These are phyloP conservation scores for Fusarium zealandicum DNA, from an alignment of 2,329 filamentous ascomycete genomes.

Conservation along the genomic window DNA sequence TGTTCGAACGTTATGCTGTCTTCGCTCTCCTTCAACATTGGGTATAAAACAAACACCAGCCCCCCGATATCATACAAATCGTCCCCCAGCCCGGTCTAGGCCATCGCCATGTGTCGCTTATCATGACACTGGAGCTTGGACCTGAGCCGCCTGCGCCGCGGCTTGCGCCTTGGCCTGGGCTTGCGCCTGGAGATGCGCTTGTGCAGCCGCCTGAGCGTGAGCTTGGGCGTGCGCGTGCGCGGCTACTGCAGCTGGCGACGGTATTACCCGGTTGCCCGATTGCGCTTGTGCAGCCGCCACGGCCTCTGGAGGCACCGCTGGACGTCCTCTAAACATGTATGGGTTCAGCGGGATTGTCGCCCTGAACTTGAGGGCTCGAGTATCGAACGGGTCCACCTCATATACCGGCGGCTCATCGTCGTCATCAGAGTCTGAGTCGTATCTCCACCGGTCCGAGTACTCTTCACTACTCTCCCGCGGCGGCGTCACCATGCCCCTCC, in stretches of 20 bases:
- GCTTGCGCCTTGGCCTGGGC: conserved; percentile 34
- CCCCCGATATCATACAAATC: conserved; percentile 39
- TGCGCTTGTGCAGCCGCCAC: conserved; percentile 35
- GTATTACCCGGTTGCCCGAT: conserved; percentile 38
- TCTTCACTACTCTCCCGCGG: conserved; percentile 54
- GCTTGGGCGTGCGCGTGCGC: conserved; percentile 41
- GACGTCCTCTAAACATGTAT: conserved; percentile 51
- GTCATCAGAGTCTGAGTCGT: conserved; percentile 86
- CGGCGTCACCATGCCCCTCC: conserved; percentile 68
- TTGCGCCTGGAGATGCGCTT: conserved; percentile 39
- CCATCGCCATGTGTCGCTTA: background rate
- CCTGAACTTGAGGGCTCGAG: conserved; percentile 65
- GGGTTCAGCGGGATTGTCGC: conserved; percentile 63
- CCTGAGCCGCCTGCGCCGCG: conserved; percentile 22
- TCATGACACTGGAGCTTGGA: conserved; percentile 28
- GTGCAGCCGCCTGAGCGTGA: conserved; percentile 41
- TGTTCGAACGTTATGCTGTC: conserved; percentile 20
- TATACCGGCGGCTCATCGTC: conserved; percentile 74
- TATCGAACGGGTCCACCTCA: conserved; percentile 75
- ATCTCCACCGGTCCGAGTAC: conserved; percentile 78
- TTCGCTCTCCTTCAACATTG: conserved; percentile 27
- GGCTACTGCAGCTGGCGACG: conserved; percentile 36
- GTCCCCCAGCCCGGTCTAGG: conserved; percentile 3
- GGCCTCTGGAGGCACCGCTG: conserved; percentile 42
- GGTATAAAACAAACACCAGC: conserved; percentile 40